phyloP scores from a whole-genome alignment of 306 rosid genomes.

The Ormosia emarginata region DNA sequence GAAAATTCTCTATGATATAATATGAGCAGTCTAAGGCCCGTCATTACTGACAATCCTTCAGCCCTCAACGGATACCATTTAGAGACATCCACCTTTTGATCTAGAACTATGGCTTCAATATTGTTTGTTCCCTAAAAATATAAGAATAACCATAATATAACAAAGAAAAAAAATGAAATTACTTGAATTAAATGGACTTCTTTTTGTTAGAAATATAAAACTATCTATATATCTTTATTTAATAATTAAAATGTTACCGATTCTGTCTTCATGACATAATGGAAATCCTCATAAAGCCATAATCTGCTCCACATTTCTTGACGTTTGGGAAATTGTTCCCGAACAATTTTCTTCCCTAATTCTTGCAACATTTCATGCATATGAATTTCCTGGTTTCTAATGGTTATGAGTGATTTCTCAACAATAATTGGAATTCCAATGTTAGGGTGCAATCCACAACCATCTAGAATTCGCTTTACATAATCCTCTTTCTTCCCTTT shows the following conservation, averaged over 20 bases:
- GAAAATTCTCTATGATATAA: background rate
- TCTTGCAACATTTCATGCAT: background rate
- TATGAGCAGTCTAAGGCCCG: background rate
- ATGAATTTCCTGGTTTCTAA: background rate
- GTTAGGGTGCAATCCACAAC: background rate
- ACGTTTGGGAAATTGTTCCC: too few species aligned
- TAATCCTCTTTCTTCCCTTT: background rate
- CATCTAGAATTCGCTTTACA: background rate
- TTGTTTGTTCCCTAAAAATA: background rate
- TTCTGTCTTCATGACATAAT: background rate
- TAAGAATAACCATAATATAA: background rate
- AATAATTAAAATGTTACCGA: background rate
- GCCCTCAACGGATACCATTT: background rate
- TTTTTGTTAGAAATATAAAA: background rate
- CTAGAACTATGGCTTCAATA: conserved; percentile 10
- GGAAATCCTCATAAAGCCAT: background rate
- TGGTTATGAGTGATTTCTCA: background rate
- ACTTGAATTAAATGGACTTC: background rate
- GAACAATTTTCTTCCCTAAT: background rate
- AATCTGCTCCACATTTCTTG: background rate
- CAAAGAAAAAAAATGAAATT: background rate
- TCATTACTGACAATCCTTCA: background rate
- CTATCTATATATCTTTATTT: background rate
- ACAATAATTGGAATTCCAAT: background rate
- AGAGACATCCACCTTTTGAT: background rate